Conservation (phyloP, 2,329 filamentous ascomycete species). For the Claviceps humidiphila region DNA sequence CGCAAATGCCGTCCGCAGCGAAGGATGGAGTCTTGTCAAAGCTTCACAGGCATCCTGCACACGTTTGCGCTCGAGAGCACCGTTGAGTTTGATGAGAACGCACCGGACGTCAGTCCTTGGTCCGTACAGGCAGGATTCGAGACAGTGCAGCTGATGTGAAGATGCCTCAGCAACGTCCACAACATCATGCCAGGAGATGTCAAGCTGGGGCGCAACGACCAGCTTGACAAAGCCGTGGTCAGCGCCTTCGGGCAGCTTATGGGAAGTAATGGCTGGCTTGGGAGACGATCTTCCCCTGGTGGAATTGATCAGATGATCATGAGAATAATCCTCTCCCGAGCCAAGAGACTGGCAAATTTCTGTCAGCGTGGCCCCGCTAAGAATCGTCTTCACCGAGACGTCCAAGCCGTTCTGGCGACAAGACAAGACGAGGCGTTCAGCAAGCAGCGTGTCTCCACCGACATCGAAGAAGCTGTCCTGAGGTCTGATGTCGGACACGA, state of each 20-base stretch:
- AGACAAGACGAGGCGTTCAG: conserved; percentile 28
- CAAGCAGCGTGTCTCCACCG: conserved; percentile 33
- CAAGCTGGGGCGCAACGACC: conserved; percentile 28
- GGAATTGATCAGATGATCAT: neutral
- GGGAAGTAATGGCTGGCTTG: conserved; percentile 3
- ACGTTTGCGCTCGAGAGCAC: conserved; percentile 26
- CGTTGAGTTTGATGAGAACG: conserved; percentile 34
- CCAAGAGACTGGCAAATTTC: conserved; percentile 29
- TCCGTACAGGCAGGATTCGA: conserved; percentile 34
- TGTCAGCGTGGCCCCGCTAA: conserved; percentile 27
- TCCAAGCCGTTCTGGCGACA: conserved; percentile 30
- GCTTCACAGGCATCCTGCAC: conserved; percentile 33
- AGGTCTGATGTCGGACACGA: conserved; percentile 26
- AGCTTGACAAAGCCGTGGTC: conserved; percentile 26
- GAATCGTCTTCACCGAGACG: conserved; percentile 29
- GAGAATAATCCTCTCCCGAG: conserved; percentile 2
- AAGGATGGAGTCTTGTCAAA: conserved; percentile 32
- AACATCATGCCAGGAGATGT: conserved; percentile 27
- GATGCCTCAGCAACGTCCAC: conserved; percentile 36
- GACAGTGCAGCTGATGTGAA: conserved; percentile 31
- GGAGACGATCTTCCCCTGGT: conserved; percentile 1
- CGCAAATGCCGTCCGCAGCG: conserved; percentile 42
- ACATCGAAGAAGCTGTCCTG: conserved; percentile 31
- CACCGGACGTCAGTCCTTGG: conserved; percentile 32
- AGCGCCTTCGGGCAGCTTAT: conserved; percentile 5